Evolutionary conservation across 441 rosid species (phyloP).

Genomic region (Pelargonium myrrhifolium): DNA sequence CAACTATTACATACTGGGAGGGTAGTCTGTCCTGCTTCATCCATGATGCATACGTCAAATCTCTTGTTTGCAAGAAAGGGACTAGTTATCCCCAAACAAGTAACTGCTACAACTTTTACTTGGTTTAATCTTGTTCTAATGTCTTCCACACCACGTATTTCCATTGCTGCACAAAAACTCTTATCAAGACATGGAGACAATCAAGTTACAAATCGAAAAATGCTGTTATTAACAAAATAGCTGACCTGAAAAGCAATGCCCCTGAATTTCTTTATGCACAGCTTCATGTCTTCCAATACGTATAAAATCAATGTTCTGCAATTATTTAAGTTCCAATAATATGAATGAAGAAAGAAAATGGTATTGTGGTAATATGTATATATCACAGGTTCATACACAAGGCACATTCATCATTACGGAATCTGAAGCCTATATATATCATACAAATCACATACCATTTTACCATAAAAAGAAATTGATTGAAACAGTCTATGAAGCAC

Average conservation of each 20-base stretch:
- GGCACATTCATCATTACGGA: no score
- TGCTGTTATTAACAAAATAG: slow-evolving; percentile 16
- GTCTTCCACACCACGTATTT: slow-evolving; percentile 51
- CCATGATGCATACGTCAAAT: slow-evolving; percentile 92
- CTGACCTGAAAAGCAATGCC: slow-evolving; percentile 73
- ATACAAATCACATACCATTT: neutral
- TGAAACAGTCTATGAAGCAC: no score
- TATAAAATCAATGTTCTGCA: slow-evolving; percentile 75
- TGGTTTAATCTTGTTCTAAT: slow-evolving; percentile 59
- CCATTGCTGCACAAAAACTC: slow-evolving; percentile 45
- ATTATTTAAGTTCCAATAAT: slow-evolving; percentile 18
- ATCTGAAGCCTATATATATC: no score
- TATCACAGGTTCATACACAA: no score
- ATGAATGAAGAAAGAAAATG: slow-evolving; percentile 1
- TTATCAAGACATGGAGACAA: slow-evolving; percentile 20
- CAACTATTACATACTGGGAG: slow-evolving; percentile 59
- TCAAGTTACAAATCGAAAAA: slow-evolving; percentile 9
- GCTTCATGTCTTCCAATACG: slow-evolving; percentile 89
- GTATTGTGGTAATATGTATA: neutral
- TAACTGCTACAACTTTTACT: slow-evolving; percentile 87
- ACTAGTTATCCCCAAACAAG: slow-evolving; percentile 85
- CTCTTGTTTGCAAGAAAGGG: slow-evolving; percentile 77
- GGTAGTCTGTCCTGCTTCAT: slow-evolving; percentile 98
- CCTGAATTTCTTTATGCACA: slow-evolving; percentile 73
- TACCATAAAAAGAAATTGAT: neutral